phyloP scores from a whole-genome alignment of 257 asterid genomes.

The Schizonepeta tenuifolia region DNA sequence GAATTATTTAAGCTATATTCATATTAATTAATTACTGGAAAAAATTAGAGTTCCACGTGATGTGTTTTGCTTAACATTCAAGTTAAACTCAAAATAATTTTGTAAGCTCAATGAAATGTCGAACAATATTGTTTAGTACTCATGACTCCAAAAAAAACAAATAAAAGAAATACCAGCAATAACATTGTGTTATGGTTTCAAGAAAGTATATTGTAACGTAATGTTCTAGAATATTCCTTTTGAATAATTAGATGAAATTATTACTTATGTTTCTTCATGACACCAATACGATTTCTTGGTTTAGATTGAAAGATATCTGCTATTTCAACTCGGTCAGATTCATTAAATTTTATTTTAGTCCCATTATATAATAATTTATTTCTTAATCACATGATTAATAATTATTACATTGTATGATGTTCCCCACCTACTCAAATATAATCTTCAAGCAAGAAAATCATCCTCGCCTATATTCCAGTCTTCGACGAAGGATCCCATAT shows the following conservation, averaged over 20 bases:
- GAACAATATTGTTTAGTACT: neutral
- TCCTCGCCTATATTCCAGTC: neutral
- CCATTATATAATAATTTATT: neutral
- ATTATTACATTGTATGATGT: neutral
- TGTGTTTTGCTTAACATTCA: conserved; percentile 16
- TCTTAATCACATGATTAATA: conserved; percentile 10
- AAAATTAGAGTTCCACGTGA: neutral
- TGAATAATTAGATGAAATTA: neutral
- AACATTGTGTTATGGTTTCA: neutral
- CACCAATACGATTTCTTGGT: conserved; percentile 3
- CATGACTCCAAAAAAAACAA: neutral
- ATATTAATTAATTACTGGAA: neutral
- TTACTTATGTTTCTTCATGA: neutral
- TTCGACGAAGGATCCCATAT: conserved; percentile 5
- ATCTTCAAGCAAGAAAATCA: neutral
- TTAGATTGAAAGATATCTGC: neutral
- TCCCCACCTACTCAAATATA: conserved; percentile 16
- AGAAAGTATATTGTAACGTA: neutral
- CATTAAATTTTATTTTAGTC: neutral
- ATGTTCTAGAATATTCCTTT: neutral
- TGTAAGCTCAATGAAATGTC: neutral
- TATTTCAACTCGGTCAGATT: neutral
- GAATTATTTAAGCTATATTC: neutral
- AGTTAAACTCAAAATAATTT: neutral
- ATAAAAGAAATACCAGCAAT: neutral